Evolutionary conservation across 2,329 filamentous ascomycete genomes (phyloP), one percentile per base, ranked within the genome.

Genomic region (Exophiala calicioides): DNA sequence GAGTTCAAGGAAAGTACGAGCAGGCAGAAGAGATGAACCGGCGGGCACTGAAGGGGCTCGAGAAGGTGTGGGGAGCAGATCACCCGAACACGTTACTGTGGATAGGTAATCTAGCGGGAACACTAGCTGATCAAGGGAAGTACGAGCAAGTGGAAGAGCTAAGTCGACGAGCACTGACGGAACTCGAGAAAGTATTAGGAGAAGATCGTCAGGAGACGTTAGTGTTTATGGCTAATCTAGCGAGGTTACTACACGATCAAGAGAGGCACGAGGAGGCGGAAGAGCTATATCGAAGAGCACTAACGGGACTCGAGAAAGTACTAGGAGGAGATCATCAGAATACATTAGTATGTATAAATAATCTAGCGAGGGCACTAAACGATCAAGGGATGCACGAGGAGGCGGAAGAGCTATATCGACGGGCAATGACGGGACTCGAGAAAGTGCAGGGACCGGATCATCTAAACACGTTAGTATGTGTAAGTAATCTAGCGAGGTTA

Each of bases 321-420:
- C 44, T 60, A 16, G 59, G 62, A 1, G 15, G 26, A 5, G 50
- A 61, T 29, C 55, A 63, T 48, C 57, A 47, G 5, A 23, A 55
- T 16, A 64, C 60, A 31, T 24, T 36, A 18, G 40, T 5, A 15
- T 18, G 37, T 30, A 12, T 27, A 16, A 32, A 16, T 19, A 33
- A 33, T 33, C 30, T 33, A 15, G 30, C 30, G 13, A 33, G 10
- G 30, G 30, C 16, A 33, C 30, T 33, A 12, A 9, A 33, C 10
- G 30, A 33, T 15, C 30, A 15, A 12, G 15, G 10, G 30, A 33
- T 12, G 30, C 16, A 33, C 30, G 30, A 46, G 27, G 42, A 55
- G 41, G 58, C 57, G 12, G 56, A 59, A 39, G 47, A 52, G 27
- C 37, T 62, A 8, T 16, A 55, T 24, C 15, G 43, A 33, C 42